These are phyloP conservation scores for Bombardia bombarda DNA, from an alignment of 495 filamentous ascomycete species.

Conservation along the genomic window DNA sequence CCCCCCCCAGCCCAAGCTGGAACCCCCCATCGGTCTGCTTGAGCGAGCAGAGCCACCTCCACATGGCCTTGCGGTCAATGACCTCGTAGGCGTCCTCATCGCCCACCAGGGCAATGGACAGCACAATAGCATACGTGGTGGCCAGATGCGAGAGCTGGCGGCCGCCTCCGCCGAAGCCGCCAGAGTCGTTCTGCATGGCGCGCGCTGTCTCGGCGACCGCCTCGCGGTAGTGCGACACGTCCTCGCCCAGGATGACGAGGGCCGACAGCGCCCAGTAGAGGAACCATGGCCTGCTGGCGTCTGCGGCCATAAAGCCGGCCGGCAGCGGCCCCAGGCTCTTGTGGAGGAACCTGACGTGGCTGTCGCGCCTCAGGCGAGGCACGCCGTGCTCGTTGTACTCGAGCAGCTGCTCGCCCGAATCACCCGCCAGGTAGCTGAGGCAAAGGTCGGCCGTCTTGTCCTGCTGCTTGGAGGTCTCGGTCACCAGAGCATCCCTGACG, in stretches of 20 bases:
- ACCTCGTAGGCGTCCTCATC: slow-evolving; percentile 62
- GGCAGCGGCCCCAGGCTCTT: slow-evolving; percentile 58
- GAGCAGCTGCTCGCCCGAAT: slow-evolving; percentile 27
- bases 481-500: slow-evolving; percentile 61
- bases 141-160: slow-evolving; percentile 83
- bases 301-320: slow-evolving; percentile 54
- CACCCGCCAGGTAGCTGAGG: slow-evolving; percentile 56
- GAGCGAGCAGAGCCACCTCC: slow-evolving; percentile 75
- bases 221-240: slow-evolving; percentile 60
- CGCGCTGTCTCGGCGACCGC: slow-evolving; percentile 61
- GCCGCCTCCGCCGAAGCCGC: slow-evolving; percentile 92
- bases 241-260: slow-evolving; percentile 64
- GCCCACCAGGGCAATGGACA: slow-evolving; percentile 69
- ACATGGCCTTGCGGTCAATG: slow-evolving; percentile 76
- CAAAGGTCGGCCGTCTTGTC: slow-evolving; percentile 58
- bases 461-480: slow-evolving; percentile 60
- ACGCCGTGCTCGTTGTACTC: slow-evolving; percentile 61
- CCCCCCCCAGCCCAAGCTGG: slow-evolving; percentile 67
- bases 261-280: slow-evolving; percentile 82
- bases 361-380: slow-evolving; percentile 57
- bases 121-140: slow-evolving; percentile 74
- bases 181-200: slow-evolving; percentile 71
- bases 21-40: slow-evolving; percentile 85
- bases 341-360: slow-evolving; percentile 71
- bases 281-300: slow-evolving; percentile 86